These are phyloP conservation scores for Exophiala mesophila DNA, from an alignment of 2,329 filamentous ascomycete species.

Conservation along the genomic window DNA sequence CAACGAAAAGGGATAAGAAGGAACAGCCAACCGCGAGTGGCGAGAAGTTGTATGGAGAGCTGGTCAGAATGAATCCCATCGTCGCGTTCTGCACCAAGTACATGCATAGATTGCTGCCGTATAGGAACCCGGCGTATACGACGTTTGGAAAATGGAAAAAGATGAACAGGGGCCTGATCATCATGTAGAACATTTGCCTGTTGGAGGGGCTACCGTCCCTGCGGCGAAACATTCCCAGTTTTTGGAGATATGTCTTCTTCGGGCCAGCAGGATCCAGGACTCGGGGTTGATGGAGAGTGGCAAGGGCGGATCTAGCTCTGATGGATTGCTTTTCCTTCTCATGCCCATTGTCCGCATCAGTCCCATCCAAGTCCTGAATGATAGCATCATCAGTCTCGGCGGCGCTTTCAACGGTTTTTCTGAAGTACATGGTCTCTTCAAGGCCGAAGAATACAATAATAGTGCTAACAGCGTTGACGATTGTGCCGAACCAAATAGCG, in stretches of 20 bases:
- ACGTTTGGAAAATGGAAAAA: conserved; percentile 34
- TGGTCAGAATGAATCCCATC: conserved; percentile 34
- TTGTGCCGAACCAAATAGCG: conserved; percentile 38
- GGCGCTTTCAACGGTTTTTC: conserved; percentile 33
- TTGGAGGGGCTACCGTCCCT: conserved; percentile 6
- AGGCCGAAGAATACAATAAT: conserved; percentile 56
- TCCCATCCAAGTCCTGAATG: not conserved
- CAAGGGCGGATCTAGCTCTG: not conserved
- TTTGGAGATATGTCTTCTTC: conserved; percentile 19
- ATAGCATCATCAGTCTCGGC: conserved; percentile 14
- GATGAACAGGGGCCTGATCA: conserved; percentile 21
- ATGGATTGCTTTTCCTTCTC: not conserved
- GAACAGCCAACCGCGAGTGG: conserved; percentile 37
- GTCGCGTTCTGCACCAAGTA: conserved; percentile 36
- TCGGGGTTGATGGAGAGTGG: not conserved
- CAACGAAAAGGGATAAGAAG: conserved; percentile 35
- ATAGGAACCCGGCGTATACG: conserved; percentile 37
- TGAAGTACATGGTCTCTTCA: conserved; percentile 56
- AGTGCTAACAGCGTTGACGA: conserved; percentile 47
- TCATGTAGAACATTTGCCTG: conserved; percentile 9
- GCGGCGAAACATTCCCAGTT: conserved; percentile 12
- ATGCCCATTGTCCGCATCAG: not conserved
- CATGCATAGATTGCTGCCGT: conserved; percentile 36
- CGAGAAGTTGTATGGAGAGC: conserved; percentile 34
- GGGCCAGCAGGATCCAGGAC: not conserved